A percentile compares a stretch with the other conserved stretches of the same genome.
Conservation (phyloP, 2,329 filamentous ascomycete species). For the Acrocalymma vagum region DNA sequence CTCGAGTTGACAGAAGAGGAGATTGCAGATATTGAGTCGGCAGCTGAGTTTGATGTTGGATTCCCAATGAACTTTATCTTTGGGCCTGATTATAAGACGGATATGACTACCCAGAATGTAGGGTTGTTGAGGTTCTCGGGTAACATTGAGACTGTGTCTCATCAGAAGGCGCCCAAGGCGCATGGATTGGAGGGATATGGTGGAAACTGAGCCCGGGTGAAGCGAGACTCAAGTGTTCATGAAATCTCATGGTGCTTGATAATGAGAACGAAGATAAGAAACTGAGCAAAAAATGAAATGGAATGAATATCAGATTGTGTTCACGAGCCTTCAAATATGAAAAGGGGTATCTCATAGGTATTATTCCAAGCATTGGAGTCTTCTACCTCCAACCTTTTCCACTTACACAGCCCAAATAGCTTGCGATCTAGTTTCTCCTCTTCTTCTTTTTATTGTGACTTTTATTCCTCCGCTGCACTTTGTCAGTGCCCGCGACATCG, state of each 20-base stretch:
- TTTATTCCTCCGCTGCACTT: constrained; percentile 45
- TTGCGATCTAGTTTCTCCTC: too few species aligned
- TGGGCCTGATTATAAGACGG: constrained; percentile 26
- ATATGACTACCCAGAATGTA: constrained; percentile 38
- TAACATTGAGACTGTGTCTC: constrained; percentile 33
- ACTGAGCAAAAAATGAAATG: too few species aligned
- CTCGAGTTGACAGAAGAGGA: constrained; percentile 62
- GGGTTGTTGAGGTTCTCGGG: constrained; percentile 36
- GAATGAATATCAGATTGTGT: too few species aligned
- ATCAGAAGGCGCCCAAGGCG: constrained; percentile 34
- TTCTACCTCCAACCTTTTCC: too few species aligned
- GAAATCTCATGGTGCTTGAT: too few species aligned
- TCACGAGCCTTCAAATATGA: too few species aligned
- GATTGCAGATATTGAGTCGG: constrained; percentile 62
- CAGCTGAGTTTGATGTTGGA: constrained; percentile 62
- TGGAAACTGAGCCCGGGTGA: too few species aligned
- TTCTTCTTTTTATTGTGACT: constrained; percentile 50
- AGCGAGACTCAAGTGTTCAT: too few species aligned
- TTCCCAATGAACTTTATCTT: constrained; percentile 61
- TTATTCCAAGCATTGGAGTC: too few species aligned
- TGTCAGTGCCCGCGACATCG: constrained; percentile 27
- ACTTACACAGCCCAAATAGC: too few species aligned
- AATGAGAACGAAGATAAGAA: too few species aligned
- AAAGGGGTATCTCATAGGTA: too few species aligned
- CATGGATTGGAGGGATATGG: constrained; percentile 29